Base-by-base conservation (phyloP, 2,329 filamentous ascomycete genomes). In the Fusarium redolens region DNA sequence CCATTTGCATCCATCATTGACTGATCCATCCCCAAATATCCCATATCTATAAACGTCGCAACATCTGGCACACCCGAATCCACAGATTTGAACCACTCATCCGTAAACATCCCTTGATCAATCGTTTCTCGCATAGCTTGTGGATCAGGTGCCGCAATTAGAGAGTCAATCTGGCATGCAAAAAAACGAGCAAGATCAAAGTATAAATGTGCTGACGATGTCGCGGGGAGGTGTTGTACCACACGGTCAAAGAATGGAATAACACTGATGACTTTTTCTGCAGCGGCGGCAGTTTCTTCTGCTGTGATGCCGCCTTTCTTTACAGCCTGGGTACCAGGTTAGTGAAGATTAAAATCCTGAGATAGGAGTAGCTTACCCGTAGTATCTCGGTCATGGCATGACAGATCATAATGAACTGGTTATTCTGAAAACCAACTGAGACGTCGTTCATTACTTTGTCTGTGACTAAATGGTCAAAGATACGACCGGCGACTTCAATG, bases 141-240 rank as follows among this genome's bases (percentile, higher is more conserved):
- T 2, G 48, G 22, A 40, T 68, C 55, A 4, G 65, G 56, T 0
- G 65, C 48, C 0, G 41, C 55, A 9, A 62, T 18, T 5, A 68
- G 18, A 3, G 63, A 68, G 22, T 68, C 63, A 0, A 68, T 68
- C 5, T 68, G 65, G 10, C 65, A 68, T 1, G 65, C 65, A 35
- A 68, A 68, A n/a, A 68, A 68, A 18, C 65, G 65, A n/a, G 64
- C 64, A 7, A 68, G 64, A 7, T 68, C 65, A 7, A 55, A 68
- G 37, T 68, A 63, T 1, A 68, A 25, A 20, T 68, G 65, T 5
- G 18, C 65, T 13, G 56, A 28, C 4, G 65, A 68, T 15, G 65
- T 48, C 0, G 65, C 47, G 1, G 65, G 65, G 2, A 68, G 63
- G 0, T 50, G 56, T 20, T 68, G 65, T 3, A 68, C 65, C 15